Evolutionary conservation across 495 filamentous ascomycete species (phyloP), one percentile per base, ranked within the genome.

Genomic region (Podospora appendiculata): DNA sequence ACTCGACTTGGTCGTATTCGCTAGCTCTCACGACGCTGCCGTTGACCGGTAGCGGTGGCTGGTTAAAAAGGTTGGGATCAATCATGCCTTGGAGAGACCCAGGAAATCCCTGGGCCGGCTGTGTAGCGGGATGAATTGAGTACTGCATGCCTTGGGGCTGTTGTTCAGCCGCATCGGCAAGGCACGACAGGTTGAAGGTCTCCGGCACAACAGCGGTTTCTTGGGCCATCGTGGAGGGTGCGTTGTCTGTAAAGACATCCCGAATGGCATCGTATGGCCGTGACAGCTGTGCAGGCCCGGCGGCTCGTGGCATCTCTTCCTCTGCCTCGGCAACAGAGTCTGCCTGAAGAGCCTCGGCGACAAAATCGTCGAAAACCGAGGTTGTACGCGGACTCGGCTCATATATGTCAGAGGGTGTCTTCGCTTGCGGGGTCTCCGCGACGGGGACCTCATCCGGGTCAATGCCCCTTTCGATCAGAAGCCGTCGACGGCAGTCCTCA

Each of bases 261-360:
- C 74, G 61, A 32, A 77, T 71, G 13, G 73, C 72, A 50, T 77
- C 74, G 56, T 74, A 77, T 14, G 72, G 71, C 16, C 68, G 64
- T 6, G 73, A 70, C 13, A 57, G 44, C 41, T 60, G 56, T 36
- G 56, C 57, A 58, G 10, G 61, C 18, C 4, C 48, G 16, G 63
- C 54, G 4, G 46, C 33, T 14, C 52, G 53, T 1, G 57, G 32
- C 6, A 57, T 45, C 36, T 51, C 57, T 18, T 68, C 61, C 16
- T 64, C 58, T 1, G 50, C 55, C 8, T 66, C 61, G 34, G 66
- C 51, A 13, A 45, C 46, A 11, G 58, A 54, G 6, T 59, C 62
- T 2, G 57, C 58, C 7, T 38, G 25, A 33, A 64, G 53, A 2
- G 45, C 53, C 11, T 57, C 56, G 19, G 56, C 42, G 50, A 57